Percentiles rank a stretch among this genome's conserved stretches.
Conservation (phyloP, 352 stramenopile genomes). For the Pythium dissotocum region DNA sequence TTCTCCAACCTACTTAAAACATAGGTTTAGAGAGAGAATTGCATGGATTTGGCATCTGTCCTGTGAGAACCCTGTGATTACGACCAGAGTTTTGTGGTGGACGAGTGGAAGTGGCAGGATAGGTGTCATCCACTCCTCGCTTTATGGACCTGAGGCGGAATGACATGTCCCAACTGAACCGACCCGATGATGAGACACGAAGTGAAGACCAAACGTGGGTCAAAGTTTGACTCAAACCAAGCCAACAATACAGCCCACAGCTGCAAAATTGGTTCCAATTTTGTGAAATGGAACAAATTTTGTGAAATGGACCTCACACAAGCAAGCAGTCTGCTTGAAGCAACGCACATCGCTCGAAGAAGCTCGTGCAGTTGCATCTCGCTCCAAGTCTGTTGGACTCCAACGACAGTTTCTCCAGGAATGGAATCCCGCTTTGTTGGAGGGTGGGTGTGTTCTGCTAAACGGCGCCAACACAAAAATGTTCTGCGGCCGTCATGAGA, state of each 20-base stretch:
- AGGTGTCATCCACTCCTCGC: neutral
- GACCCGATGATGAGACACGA: slow-evolving; percentile 21
- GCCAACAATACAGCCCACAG: neutral
- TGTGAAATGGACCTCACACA: neutral
- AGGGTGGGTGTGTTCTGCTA: neutral
- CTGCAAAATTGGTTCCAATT: slow-evolving; percentile 2
- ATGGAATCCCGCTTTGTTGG: neutral
- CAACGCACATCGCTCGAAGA: neutral
- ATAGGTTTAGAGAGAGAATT: neutral
- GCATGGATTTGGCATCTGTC: no score
- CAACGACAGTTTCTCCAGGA: neutral
- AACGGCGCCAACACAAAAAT: neutral
- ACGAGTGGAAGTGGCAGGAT: neutral
- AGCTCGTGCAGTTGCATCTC: no score
- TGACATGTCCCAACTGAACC: slow-evolving; percentile 27
- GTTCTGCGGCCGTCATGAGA: neutral
- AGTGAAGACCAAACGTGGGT: neutral
- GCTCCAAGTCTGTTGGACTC: neutral
- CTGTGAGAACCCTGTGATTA: neutral
- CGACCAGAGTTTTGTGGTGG: neutral
- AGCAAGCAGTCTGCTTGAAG: neutral
- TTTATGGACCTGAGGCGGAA: slow-evolving; percentile 11
- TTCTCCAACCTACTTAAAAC: neutral
- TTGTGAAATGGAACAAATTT: slow-evolving; percentile 1
- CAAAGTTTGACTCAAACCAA: neutral